Conservation (phyloP, 148 eudicot genomes). For the Camellia japonica region DNA sequence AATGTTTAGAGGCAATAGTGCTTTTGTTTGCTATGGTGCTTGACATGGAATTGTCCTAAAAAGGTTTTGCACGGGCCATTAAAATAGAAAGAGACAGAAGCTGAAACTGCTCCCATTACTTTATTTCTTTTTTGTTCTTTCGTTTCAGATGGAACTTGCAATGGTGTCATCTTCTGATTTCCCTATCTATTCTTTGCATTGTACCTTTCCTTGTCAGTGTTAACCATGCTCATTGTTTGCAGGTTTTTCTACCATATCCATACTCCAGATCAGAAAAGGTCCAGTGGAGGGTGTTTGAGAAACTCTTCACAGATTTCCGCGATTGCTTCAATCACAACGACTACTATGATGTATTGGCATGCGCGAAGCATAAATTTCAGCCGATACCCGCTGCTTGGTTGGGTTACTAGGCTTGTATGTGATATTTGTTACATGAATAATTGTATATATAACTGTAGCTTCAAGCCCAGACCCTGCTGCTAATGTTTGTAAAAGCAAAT, state of each 20-base stretch:
- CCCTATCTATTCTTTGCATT: neutral
- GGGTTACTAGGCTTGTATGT: slow-evolving; percentile 46
- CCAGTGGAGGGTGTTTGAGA: slow-evolving; percentile 70
- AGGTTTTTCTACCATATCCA: slow-evolving; percentile 72
- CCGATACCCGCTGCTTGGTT: slow-evolving; percentile 70
- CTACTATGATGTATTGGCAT: slow-evolving; percentile 55
- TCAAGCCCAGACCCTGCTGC: neutral
- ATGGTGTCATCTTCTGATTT: neutral
- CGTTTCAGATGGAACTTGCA: neutral
- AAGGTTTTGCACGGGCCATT: too few species aligned
- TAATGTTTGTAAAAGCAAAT: neutral
- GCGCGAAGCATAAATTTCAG: slow-evolving; percentile 69
- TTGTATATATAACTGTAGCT: neutral
- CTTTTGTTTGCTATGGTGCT: too few species aligned
- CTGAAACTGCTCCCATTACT: neutral
- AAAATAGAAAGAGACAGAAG: too few species aligned
- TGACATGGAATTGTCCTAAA: too few species aligned
- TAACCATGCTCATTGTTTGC: slow-evolving; percentile 3
- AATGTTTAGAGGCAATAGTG: too few species aligned
- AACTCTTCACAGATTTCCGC: slow-evolving; percentile 80
- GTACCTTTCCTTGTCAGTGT: neutral
- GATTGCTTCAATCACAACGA: slow-evolving; percentile 56
- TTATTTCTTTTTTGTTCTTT: neutral
- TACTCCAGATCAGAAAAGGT: slow-evolving; percentile 66
- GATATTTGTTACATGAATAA: neutral